Conservation (phyloP, 768 basidiomycete genomes). For the Mycena kentingensis region DNA sequence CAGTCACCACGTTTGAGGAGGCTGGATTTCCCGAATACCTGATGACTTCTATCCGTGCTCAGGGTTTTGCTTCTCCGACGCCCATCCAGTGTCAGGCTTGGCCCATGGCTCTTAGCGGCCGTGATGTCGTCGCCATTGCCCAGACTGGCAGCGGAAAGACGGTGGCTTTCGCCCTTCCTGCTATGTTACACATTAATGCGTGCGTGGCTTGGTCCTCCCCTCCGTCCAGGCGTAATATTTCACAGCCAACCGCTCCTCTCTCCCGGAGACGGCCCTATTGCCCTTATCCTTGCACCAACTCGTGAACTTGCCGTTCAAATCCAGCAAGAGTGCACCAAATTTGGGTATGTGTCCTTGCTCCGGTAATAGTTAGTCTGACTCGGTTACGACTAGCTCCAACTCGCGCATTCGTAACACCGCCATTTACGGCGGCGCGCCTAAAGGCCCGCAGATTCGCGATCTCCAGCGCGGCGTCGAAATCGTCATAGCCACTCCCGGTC, state of each 20-base stretch:
- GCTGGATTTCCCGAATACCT: conserved; percentile 96
- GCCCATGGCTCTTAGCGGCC: conserved; percentile 96
- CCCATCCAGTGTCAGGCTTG: conserved; percentile 99
- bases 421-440: conserved; percentile 98
- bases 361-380: conserved; percentile 7
- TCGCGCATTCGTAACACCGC: conserved; percentile 98
- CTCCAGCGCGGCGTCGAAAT: conserved; percentile 96
- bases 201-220: conserved; percentile 39
- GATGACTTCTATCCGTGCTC: conserved; percentile 88
- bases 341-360: conserved; percentile 61
- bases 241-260: conserved; percentile 85
- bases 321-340: conserved; percentile 98
- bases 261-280: conserved; percentile 96
- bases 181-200: conserved; percentile 99
- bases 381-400: conserved; percentile 55
- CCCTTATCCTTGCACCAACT: conserved; percentile 93
- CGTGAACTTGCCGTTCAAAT: conserved; percentile 99
- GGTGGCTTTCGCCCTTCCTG: conserved; percentile 96
- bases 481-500: conserved; percentile 99
- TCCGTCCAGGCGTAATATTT: conserved; percentile 18
- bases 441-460: conserved; percentile 98
- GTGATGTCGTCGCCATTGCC: conserved; percentile 94
- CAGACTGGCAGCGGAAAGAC: conserved; percentile 99
- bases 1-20: conserved; percentile 91
- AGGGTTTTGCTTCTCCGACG: conserved; percentile 89